Evolutionary conservation across 805 yeast species (phyloP).

Genomic region (Lipomyces oligophaga): DNA sequence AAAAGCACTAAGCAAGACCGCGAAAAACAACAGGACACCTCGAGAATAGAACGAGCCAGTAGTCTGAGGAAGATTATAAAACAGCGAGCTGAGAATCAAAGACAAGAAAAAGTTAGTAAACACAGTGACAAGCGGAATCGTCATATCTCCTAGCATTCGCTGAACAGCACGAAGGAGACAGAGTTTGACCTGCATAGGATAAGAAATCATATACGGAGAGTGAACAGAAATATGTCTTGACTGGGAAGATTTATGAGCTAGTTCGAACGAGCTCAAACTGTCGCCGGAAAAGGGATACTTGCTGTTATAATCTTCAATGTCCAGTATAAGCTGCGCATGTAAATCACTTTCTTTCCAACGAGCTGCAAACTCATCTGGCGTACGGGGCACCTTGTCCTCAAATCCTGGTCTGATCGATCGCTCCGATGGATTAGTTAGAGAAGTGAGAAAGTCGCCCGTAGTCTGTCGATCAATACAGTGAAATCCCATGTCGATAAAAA

Average conservation of each 20-base stretch:
- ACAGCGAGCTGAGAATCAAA: conserved; percentile 60
- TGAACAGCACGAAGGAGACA: conserved; percentile 38
- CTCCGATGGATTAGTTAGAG: conserved; percentile 48
- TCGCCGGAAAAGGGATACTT: conserved; percentile 30
- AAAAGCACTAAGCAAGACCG: conserved; percentile 45
- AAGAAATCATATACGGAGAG: conserved; percentile 47
- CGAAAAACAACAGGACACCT: conserved; percentile 64
- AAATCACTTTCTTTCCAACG: conserved; percentile 49
- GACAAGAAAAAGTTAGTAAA: conserved; percentile 53
- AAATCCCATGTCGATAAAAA: conserved; percentile 53
- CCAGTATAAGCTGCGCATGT: conserved; percentile 40
- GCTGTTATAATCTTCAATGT: conserved; percentile 42
- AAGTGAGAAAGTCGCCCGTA: conserved; percentile 39
- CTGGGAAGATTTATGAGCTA: conserved; percentile 39
- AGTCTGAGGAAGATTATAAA: conserved; percentile 48
- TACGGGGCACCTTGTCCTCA: conserved; percentile 50
- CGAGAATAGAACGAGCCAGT: conserved; percentile 59
- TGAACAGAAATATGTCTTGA: conserved; percentile 39
- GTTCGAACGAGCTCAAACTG: conserved; percentile 31
- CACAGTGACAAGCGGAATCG: conserved; percentile 46
- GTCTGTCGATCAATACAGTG: conserved; percentile 56
- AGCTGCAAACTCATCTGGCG: conserved; percentile 42
- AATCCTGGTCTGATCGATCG: conserved; percentile 45
- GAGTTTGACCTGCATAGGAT: conserved; percentile 45
- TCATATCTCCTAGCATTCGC: conserved; percentile 54